A percentile compares a stretch with the other conserved stretches of the same genome.
phyloP scores from a whole-genome alignment of 768 basidiomycete genomes.

The Daedaleopsis sinensis region DNA sequence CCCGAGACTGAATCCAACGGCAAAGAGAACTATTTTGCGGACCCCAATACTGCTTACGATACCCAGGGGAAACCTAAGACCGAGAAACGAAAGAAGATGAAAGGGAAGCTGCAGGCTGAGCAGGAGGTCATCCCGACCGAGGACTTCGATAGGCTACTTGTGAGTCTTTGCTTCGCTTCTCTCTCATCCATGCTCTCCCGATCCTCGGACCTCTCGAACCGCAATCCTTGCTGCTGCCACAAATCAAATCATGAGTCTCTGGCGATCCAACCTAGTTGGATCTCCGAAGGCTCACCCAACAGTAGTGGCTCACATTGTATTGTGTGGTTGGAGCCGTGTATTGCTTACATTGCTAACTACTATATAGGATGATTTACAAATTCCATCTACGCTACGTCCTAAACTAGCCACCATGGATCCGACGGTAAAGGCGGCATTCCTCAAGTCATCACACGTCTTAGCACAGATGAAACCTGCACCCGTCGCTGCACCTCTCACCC shows the following conservation, averaged over 20 bases:
- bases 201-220: background rate
- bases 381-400: constrained; percentile 74
- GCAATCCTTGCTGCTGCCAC: constrained; percentile 18
- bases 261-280: background rate
- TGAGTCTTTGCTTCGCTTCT: constrained; percentile 39
- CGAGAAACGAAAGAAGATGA: constrained; percentile 46
- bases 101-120: constrained; percentile 40
- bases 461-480: constrained; percentile 40
- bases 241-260: background rate
- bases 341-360: background rate
- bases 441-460: constrained; percentile 80
- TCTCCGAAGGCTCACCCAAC: background rate
- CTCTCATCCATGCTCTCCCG: background rate
- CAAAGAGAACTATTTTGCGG: constrained; percentile 70
- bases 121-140: constrained; percentile 52
- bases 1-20: constrained; percentile 40
- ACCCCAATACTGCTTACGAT: constrained; percentile 31
- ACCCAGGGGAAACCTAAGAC: constrained; percentile 38
- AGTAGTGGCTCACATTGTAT: background rate
- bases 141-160: constrained; percentile 83
- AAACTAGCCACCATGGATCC: constrained; percentile 83
- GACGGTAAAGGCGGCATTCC: constrained; percentile 88
- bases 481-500: constrained; percentile 44
- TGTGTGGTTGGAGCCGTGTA: background rate
- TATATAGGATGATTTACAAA: constrained; percentile 83